Percentiles rank a stretch among this genome's conserved stretches.
phyloP scores from a whole-genome alignment of 75 land plant species.

The Larix kaempferi region DNA sequence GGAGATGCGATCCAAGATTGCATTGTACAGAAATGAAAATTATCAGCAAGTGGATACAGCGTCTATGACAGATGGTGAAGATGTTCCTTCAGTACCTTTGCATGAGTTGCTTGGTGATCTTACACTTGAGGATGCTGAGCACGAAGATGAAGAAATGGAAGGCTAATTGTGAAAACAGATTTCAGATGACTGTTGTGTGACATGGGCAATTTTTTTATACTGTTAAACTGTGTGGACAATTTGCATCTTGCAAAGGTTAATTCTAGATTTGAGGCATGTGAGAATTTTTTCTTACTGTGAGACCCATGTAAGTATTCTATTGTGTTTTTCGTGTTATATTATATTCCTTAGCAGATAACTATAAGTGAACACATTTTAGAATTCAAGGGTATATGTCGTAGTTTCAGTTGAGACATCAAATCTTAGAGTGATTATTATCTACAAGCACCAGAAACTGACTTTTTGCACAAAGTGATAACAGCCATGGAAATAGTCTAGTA shows the following conservation, averaged over 20 bases:
- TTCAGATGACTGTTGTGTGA: background rate
- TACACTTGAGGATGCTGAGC: slow-evolving; percentile 42
- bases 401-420: background rate
- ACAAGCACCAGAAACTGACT: no score
- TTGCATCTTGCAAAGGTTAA: background rate
- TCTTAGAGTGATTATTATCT: background rate
- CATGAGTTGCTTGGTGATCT: slow-evolving; percentile 83
- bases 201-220: background rate
- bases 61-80: slow-evolving; percentile 71
- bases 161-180: background rate
- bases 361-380: background rate
- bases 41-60: slow-evolving; percentile 59
- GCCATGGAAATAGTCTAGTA: no score
- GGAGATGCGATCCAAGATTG: slow-evolving; percentile 70
- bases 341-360: background rate
- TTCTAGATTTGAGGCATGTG: background rate
- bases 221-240: background rate
- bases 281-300: background rate
- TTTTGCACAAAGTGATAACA: no score
- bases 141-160: slow-evolving; percentile 40
- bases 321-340: background rate
- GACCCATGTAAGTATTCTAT: background rate
- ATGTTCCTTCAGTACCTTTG: slow-evolving; percentile 62
- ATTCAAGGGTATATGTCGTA: background rate
- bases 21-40: slow-evolving; percentile 57